Evolutionary conservation across 2,329 filamentous ascomycete genomes (phyloP).

Genomic region (Incumbomyces delicatus): DNA sequence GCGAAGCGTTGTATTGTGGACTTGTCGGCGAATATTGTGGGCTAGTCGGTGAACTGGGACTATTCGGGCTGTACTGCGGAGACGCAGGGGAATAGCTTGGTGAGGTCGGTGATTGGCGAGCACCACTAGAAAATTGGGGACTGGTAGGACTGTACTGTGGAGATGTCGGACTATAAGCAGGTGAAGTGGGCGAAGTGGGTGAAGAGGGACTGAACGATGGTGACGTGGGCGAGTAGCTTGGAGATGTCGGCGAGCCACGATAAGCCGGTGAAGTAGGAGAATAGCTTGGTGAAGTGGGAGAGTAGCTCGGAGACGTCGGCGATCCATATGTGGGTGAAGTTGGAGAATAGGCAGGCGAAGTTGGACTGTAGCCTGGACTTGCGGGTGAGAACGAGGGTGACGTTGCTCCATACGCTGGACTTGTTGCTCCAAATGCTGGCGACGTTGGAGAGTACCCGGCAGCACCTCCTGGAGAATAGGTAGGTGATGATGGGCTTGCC

Average conservation of each 20-base stretch:
- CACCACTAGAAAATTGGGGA: constrained; percentile 31
- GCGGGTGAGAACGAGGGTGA: constrained; percentile 47
- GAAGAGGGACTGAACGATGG: constrained; percentile 49
- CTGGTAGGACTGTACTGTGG: constrained; percentile 51
- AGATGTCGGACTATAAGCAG: constrained; percentile 51
- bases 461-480: constrained; percentile 45
- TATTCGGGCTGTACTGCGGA: constrained; percentile 51
- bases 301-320: constrained; percentile 29
- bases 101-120: constrained; percentile 47
- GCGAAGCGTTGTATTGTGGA: constrained; percentile 39
- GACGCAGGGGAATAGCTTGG: constrained; percentile 60
- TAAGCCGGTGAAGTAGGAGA: constrained; percentile 52
- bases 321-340: constrained; percentile 41
- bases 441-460: constrained; percentile 65
- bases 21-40: constrained; percentile 41
- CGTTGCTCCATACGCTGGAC: constrained; percentile 43
- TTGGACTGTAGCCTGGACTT: constrained; percentile 62
- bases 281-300: constrained; percentile 59
- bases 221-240: constrained; percentile 51
- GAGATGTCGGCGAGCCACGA: constrained; percentile 59
- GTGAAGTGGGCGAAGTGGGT: constrained; percentile 40
- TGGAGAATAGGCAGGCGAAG: constrained; percentile 55
- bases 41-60: constrained; percentile 48
- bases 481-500: constrained; percentile 59
- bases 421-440: constrained; percentile 51